Evolutionary conservation across 2,329 filamentous ascomycete genomes (phyloP).

Genomic region (Ceratocystis diversiconidia): DNA sequence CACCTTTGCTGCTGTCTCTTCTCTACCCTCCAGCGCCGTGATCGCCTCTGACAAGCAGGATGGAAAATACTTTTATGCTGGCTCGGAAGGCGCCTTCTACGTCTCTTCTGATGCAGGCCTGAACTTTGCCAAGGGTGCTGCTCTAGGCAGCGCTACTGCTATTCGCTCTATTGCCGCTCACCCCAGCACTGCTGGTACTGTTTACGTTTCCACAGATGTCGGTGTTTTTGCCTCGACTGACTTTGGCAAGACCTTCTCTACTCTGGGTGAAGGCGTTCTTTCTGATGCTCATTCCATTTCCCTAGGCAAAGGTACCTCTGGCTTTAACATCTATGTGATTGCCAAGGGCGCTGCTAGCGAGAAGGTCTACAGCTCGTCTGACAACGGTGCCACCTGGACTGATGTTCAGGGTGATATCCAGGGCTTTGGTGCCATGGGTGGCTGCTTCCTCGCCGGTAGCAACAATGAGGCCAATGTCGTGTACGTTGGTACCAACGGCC

Average conservation of each 20-base stretch:
- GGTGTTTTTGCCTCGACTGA: conserved; percentile 42
- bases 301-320: conserved; percentile 33
- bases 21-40: conserved; percentile 22
- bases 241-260: conserved; percentile 35
- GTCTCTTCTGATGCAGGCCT: conserved; percentile 35
- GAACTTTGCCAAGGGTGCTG: conserved; percentile 30
- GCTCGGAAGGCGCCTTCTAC: conserved; percentile 34
- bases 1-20: conserved; percentile 6
- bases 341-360: conserved; percentile 28
- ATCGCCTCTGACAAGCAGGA: conserved; percentile 42
- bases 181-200: conserved; percentile 43
- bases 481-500: conserved; percentile 21
- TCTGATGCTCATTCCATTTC: conserved; percentile 31
- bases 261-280: conserved; percentile 25
- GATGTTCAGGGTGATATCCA: conserved; percentile 33
- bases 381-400: conserved; percentile 31
- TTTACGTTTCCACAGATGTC: conserved; percentile 41
- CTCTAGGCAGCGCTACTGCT: conserved; percentile 28
- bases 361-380: conserved; percentile 33
- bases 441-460: conserved; percentile 30
- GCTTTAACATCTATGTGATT: conserved; percentile 20
- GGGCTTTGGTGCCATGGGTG: conserved; percentile 32
- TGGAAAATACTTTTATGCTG: conserved; percentile 39
- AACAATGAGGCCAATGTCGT: conserved; percentile 33
- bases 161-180: conserved; percentile 44